These are phyloP conservation scores for Trichophyton schoenleinii DNA, from an alignment of 2,329 filamentous ascomycete species.

Conservation along the genomic window DNA sequence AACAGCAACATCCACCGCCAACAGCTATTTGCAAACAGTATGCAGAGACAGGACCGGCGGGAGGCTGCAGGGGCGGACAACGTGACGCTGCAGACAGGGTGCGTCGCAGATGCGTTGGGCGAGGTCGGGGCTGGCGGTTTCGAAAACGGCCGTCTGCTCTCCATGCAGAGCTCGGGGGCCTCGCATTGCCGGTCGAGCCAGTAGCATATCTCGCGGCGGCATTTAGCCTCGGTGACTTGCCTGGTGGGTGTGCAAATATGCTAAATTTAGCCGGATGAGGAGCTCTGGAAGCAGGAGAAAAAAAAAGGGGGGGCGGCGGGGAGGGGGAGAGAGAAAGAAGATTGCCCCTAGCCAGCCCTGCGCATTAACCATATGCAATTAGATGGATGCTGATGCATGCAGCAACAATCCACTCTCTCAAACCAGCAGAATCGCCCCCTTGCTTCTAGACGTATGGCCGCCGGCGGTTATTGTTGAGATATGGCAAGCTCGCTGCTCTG, in stretches of 20 bases:
- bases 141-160: not conserved
- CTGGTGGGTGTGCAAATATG: not conserved
- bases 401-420: not conserved
- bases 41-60: not conserved
- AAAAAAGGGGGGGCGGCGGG: not conserved
- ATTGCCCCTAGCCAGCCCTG: not conserved
- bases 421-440: not conserved
- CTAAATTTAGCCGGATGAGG: not conserved
- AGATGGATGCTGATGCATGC: not conserved
- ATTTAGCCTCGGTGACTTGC: slow-evolving; percentile 1
- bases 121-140: not conserved
- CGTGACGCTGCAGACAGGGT: not conserved
- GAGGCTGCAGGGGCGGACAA: not conserved
- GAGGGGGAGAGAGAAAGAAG: not conserved
- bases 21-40: not conserved
- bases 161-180: not conserved
- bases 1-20: not conserved
- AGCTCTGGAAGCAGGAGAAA: not conserved
- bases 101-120: not conserved
- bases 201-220: not conserved
- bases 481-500: not conserved
- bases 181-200: not conserved
- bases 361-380: not conserved
- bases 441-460: not conserved
- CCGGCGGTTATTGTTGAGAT: not conserved